phyloP scores from a whole-genome alignment of 179 eudicot genomes.

The Beta lomatogona region DNA sequence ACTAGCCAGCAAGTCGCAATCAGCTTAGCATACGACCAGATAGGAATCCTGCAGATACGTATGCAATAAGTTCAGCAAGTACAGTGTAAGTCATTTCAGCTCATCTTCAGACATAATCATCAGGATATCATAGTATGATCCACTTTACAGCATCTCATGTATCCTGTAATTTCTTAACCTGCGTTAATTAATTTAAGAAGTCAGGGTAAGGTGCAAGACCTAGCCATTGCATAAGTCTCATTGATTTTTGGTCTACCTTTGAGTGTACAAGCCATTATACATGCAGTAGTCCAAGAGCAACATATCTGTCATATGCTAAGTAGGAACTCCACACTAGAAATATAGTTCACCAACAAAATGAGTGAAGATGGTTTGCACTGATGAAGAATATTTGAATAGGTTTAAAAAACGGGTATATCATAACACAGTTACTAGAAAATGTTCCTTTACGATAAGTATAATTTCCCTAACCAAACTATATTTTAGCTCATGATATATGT shows the following conservation, averaged over 20 bases:
- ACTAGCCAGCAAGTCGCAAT: constrained; percentile 91
- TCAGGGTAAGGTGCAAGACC: not conserved
- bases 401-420: too few species aligned
- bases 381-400: not conserved
- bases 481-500: too few species aligned
- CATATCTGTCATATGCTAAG: not conserved
- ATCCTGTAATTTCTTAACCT: not conserved
- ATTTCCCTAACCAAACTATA: too few species aligned
- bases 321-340: not conserved
- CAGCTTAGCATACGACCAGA: constrained; percentile 91
- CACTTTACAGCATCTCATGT: not conserved
- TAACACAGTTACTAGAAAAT: too few species aligned
- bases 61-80: not conserved
- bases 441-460: too few species aligned
- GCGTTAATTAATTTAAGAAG: not conserved
- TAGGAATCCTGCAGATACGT: constrained; percentile 68
- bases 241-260: not conserved
- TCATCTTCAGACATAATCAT: not conserved
- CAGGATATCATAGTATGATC: not conserved
- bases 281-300: not conserved
- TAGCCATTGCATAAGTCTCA: not conserved
- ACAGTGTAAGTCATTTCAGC: not conserved
- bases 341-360: not conserved
- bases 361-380: not conserved
- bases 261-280: not conserved